Percentiles rank a stretch among this genome's conserved stretches.
phyloP scores from a whole-genome alignment of 805 yeast genomes.

The Lipomyces sp. region DNA sequence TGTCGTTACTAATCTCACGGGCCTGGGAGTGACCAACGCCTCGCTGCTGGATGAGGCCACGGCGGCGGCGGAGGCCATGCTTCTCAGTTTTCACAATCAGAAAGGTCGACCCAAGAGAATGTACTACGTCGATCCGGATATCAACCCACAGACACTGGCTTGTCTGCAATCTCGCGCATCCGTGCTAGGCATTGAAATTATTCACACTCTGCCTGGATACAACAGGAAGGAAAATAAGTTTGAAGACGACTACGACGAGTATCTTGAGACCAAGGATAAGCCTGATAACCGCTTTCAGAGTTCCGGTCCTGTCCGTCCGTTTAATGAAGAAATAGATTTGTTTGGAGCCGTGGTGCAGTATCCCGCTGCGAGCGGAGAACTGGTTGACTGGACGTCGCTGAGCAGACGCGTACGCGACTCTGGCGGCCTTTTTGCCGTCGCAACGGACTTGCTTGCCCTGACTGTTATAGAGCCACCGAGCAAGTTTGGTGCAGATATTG shows the following conservation, averaged over 20 bases:
- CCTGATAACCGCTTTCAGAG: too few species aligned
- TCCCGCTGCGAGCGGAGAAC: conserved; percentile 81
- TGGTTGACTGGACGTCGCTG: conserved; percentile 52
- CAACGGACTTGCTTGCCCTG: conserved; percentile 89
- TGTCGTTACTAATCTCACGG: conserved; percentile 84
- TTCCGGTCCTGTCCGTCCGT: too few species aligned
- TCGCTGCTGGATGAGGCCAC: conserved; percentile 94
- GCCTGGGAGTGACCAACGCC: conserved; percentile 91
- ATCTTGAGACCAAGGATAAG: too few species aligned
- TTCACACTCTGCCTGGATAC: conserved; percentile 49
- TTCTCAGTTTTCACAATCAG: conserved; percentile 64
- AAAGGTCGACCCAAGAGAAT: conserved; percentile 66
- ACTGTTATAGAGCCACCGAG: conserved; percentile 82
- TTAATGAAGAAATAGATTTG: conserved; percentile 42
- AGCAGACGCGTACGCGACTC: conserved; percentile 63
- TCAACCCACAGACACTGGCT: conserved; percentile 82
- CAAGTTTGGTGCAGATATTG: conserved; percentile 86
- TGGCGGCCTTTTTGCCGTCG: conserved; percentile 77
- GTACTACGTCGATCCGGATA: conserved; percentile 69
- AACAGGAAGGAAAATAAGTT: too few species aligned
- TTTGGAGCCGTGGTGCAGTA: conserved; percentile 89
- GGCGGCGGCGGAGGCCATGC: conserved; percentile 97
- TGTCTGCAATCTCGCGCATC: conserved; percentile 77
- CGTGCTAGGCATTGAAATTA: conserved; percentile 62
- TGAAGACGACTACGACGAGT: too few species aligned